Percentiles rank a stretch among this genome's conserved stretches.
Evolutionary conservation across 2,329 filamentous ascomycete species (phyloP).

Genomic region (Nannizzia gypsea): DNA sequence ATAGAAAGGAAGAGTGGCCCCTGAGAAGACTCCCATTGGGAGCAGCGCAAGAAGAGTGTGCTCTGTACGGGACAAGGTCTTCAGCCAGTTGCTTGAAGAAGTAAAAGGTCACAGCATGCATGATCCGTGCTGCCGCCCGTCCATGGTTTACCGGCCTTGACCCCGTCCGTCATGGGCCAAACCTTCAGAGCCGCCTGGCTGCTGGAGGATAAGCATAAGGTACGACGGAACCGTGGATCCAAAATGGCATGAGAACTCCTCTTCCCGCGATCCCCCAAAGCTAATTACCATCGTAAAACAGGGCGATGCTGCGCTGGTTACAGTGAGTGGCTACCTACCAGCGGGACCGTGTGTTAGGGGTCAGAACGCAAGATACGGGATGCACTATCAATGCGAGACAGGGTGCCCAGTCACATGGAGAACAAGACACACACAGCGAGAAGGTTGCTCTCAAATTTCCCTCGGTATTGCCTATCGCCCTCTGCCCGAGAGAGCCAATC

Average conservation of each 20-base stretch:
- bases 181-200: not conserved
- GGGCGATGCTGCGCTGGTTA: not conserved
- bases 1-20: not conserved
- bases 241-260: not conserved
- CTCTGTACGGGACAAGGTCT: not conserved
- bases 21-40: not conserved
- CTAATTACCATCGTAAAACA: not conserved
- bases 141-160: not conserved
- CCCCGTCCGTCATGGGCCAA: not conserved
- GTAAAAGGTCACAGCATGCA: not conserved
- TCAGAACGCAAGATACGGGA: conserved; percentile 1
- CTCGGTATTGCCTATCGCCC: not conserved
- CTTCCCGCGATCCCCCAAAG: not conserved
- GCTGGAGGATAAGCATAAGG: not conserved
- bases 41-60: not conserved
- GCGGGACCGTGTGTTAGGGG: conserved; percentile 1
- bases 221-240: conserved; percentile 3
- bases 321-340: not conserved
- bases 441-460: not conserved
- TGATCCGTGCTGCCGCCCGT: not conserved
- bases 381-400: conserved; percentile 2
- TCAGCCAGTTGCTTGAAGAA: not conserved
- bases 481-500: not conserved
- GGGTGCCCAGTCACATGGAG: conserved; percentile 1
- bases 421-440: not conserved